Base-by-base conservation (phyloP, 2,329 filamentous ascomycete genomes). In the Alternaria arborescens region DNA sequence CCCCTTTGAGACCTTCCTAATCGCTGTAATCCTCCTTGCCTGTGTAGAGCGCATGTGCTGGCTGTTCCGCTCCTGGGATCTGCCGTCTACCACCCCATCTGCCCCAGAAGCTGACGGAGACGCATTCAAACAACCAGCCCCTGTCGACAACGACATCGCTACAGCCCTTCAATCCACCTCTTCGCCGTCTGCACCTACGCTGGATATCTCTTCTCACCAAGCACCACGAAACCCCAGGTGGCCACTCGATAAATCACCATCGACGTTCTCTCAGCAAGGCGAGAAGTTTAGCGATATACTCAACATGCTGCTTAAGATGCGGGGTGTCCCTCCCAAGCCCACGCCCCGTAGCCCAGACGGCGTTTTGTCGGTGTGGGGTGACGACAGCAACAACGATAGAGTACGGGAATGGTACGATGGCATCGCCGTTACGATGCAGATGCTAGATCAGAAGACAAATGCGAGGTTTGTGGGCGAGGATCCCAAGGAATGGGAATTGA, bases 31-130 rank as follows among this genome's bases (percentile, higher is more conserved):
- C 16, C 77, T 88, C 0, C 77, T 89, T 24, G 86, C 84, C 59
- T 87, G 85, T 62, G 84, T 87, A 14, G 87, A 88, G 74, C 81
- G 86, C 55, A 86, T 86, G 75, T 84, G 84, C 69, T 86, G 85
- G 80, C 76, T 87, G 3, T 88, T 86, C 75, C 82, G 80, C 32
- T 82, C 79, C 1, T 86, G 83, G 83, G 83, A 86, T 48, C 53
- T 68, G 1, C 61, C 64, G 1, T 46, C 47, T 11, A 44, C 58
- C 14, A 28, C 43, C 7, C 43, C 56, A 11, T n/a, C 53, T 16
- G 43, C 54, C 20, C 18, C 22, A 12, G 30, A 40, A 4, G 32
- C 50, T 5, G 48, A 50, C 4, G 48, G 53, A 6, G 61, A 68
- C 30, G 38, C 58, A 0, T 18, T 57, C 26, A 42, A 46, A 11